These are phyloP conservation scores for Cercophora scortea DNA, from an alignment of 495 filamentous ascomycete species.

Conservation along the genomic window DNA sequence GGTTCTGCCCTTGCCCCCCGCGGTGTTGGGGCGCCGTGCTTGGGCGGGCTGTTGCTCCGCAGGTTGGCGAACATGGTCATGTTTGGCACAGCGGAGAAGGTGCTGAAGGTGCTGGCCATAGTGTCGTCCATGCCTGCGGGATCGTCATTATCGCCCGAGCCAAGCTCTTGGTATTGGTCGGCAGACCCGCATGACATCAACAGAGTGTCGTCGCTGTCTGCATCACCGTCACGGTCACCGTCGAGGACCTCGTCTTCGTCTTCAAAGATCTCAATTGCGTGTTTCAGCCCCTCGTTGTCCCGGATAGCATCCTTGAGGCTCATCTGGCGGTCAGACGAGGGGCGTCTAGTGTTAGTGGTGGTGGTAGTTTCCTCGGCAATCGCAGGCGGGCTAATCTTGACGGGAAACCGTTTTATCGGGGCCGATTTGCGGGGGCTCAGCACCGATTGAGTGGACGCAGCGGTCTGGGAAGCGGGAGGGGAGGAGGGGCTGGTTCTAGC, in stretches of 20 bases:
- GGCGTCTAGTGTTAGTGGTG: background rate
- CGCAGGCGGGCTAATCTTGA: constrained; percentile 33
- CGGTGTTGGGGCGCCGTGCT: constrained; percentile 25
- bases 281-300: constrained; percentile 32
- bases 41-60: constrained; percentile 45
- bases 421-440: constrained; percentile 36
- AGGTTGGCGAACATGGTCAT: constrained; percentile 78
- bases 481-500: constrained; percentile 15
- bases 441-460: too few relatives aligned
- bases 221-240: constrained; percentile 5
- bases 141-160: constrained; percentile 21
- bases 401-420: constrained; percentile 48
- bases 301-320: constrained; percentile 36
- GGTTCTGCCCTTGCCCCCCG: constrained; percentile 9
- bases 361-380: constrained; percentile 11
- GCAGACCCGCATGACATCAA: background rate
- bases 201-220: constrained; percentile 14
- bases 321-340: constrained; percentile 21
- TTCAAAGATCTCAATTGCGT: constrained; percentile 46
- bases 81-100: constrained; percentile 80
- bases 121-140: constrained; percentile 59
- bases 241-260: constrained; percentile 32
- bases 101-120: constrained; percentile 60
- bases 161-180: constrained; percentile 6
- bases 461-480: constrained; percentile 17